Percentiles rank a stretch among this genome's conserved stretches.
Evolutionary conservation across 768 basidiomycete species (phyloP).

Genomic region (Rubroboletus satanas): DNA sequence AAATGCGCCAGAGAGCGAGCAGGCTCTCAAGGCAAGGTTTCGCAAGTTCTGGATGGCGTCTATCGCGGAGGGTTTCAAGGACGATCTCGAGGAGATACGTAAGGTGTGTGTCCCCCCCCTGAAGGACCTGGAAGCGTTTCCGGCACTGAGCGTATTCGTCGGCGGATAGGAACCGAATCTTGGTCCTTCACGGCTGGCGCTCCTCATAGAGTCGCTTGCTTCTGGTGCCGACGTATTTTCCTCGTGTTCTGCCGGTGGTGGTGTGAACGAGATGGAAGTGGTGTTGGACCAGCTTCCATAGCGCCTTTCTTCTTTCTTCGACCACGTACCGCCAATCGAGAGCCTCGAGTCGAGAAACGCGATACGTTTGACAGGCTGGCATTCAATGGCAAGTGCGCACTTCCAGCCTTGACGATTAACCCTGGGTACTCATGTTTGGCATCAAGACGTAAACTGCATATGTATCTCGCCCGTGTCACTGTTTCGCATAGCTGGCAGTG

Average conservation of each 20-base stretch:
- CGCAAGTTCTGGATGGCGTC: slow-evolving; percentile 85
- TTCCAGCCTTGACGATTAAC: not conserved
- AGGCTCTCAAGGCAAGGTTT: slow-evolving; percentile 61
- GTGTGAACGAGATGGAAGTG: slow-evolving; percentile 72
- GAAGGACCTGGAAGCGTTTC: not conserved
- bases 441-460: not conserved
- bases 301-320: not conserved
- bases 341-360: not conserved
- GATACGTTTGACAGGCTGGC: not conserved
- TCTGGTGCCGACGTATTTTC: slow-evolving; percentile 73
- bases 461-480: not conserved
- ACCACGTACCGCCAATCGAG: not conserved
- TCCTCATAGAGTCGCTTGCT: slow-evolving; percentile 81
- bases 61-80: slow-evolving; percentile 76
- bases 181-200: slow-evolving; percentile 58
- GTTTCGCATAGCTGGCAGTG: not conserved
- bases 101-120: slow-evolving; percentile 48
- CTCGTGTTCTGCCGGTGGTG: slow-evolving; percentile 33
- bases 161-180: slow-evolving; percentile 58
- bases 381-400: not conserved
- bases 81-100: slow-evolving; percentile 79
- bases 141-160: not conserved
- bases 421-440: not conserved
- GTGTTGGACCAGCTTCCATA: slow-evolving; percentile 43
- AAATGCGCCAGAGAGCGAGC: slow-evolving; percentile 42